Evolutionary conservation across 2,329 filamentous ascomycete species (phyloP).

Genomic region (Lachnum nothofagi): DNA sequence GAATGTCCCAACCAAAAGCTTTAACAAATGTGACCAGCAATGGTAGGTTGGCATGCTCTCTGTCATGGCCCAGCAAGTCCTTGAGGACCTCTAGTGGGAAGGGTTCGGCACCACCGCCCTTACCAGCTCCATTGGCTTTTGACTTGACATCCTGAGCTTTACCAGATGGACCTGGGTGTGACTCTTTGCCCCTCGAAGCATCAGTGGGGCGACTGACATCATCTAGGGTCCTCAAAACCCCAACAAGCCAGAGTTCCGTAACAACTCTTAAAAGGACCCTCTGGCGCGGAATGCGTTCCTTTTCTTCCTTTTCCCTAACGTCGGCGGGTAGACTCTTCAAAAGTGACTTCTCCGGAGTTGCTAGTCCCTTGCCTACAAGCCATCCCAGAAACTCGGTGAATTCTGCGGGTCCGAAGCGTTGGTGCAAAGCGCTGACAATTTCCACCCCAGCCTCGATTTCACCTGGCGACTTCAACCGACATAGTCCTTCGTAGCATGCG

Average conservation of each 20-base stretch:
- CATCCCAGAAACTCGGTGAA: constrained; percentile 91
- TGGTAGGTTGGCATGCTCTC: constrained; percentile 85
- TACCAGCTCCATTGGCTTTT: constrained; percentile 49
- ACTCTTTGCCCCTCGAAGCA: constrained; percentile 48
- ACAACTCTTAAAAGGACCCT: constrained; percentile 81
- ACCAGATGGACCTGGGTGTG: constrained; percentile 40
- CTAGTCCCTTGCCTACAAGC: constrained; percentile 85
- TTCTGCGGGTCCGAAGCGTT: constrained; percentile 83
- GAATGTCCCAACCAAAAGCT: constrained; percentile 89
- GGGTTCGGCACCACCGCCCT: constrained; percentile 70
- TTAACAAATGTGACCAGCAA: constrained; percentile 94
- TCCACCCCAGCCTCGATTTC: constrained; percentile 90
- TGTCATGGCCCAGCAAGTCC: constrained; percentile 87
- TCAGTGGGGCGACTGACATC: constrained; percentile 60
- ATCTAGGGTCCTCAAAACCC: constrained; percentile 74
- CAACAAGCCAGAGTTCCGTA: constrained; percentile 93
- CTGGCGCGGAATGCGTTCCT: constrained; percentile 82
- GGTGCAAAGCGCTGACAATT: constrained; percentile 89
- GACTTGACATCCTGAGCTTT: constrained; percentile 60
- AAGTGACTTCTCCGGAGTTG: constrained; percentile 78
- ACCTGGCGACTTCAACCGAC: constrained; percentile 83
- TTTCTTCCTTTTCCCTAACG: constrained; percentile 88
- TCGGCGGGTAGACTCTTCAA: constrained; percentile 76
- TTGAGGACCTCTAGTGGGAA: constrained; percentile 98
- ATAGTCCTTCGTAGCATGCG: constrained; percentile 89